phyloP scores from a whole-genome alignment of 1,284 basidiomycete genomes.

The Crucibulum cyathiforme region DNA sequence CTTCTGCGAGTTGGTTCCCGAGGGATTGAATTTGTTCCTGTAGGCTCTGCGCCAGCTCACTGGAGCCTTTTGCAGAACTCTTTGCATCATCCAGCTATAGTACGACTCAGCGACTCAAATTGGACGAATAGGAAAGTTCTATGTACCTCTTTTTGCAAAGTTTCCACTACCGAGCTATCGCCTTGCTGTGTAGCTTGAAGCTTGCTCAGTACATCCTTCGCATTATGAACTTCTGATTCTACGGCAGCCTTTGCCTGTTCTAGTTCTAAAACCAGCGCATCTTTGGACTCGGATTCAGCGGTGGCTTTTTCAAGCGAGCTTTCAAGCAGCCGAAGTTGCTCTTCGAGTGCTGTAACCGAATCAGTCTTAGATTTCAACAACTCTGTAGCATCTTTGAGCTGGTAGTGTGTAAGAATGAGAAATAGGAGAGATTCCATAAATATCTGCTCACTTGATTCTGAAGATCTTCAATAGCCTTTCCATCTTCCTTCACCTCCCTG shows the following conservation, averaged over 20 bases:
- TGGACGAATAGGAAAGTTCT: slow-evolving; percentile 3
- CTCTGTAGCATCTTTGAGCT: slow-evolving; percentile 67
- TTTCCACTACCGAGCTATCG: slow-evolving; percentile 42
- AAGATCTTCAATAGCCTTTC: slow-evolving; percentile 58
- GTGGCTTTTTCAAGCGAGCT: slow-evolving; percentile 54
- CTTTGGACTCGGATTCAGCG: slow-evolving; percentile 55
- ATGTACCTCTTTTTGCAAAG: slow-evolving; percentile 58
- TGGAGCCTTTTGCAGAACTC: slow-evolving; percentile 44
- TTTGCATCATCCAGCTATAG: slow-evolving; percentile 60
- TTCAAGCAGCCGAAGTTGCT: slow-evolving; percentile 55
- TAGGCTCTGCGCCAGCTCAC: slow-evolving; percentile 52
- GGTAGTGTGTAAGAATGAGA: slow-evolving; percentile 17
- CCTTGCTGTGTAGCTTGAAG: slow-evolving; percentile 48
- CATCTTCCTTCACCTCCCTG: slow-evolving; percentile 68
- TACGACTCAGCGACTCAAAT: slow-evolving; percentile 3
- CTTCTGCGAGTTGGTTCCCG: slow-evolving; percentile 55
- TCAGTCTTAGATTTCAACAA: slow-evolving; percentile 58
- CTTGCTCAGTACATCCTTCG: slow-evolving; percentile 48
- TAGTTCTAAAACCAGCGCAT: slow-evolving; percentile 49
- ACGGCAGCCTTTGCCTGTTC: slow-evolving; percentile 54
- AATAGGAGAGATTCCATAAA: slow-evolving; percentile 9
- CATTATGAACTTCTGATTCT: slow-evolving; percentile 53
- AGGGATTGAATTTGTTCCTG: slow-evolving; percentile 57
- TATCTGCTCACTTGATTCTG: slow-evolving; percentile 59
- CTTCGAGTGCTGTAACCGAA: slow-evolving; percentile 56